Base-by-base conservation (phyloP, 306 rosid species). In the Lathyrus sativus region DNA sequence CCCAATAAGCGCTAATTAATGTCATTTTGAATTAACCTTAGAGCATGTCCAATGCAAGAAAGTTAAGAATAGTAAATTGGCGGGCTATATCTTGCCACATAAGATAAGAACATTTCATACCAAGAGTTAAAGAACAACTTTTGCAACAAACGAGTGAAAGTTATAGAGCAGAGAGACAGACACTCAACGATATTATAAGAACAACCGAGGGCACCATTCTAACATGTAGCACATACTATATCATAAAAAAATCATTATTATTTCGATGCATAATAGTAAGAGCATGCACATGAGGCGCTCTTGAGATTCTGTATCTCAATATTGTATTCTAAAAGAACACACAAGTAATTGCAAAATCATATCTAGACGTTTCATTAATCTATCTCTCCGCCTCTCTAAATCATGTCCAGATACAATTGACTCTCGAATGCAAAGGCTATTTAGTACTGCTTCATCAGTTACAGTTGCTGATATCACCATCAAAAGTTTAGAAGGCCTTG, bases 401-500 rank as follows among this genome's bases (percentile, higher is more conserved):
- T n/a, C 68, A 1, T 67, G 65, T 24, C 62, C 79, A 93, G 99
- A 81, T 80, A 78, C 87, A 53, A 84, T 93, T 70, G 87, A 79
- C 70, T 70, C 39, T 53, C 83, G 77, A 67, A 39, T 93, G 85
- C 91, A 85, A 73, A 82, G 81, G 67, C 73, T 93, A 78, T 82
- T 90, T 41, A 63, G 76, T 18, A 73, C 59, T 37, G 87, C 85
- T 68, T 90, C 96, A 14, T 84, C 97, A 37, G 79, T 85, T 51
- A 54, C 82, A 78, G 85, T 81, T 70, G 81, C 92, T 78, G 60
- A 93, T 65, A 76, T 93, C 78, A 67, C 76, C 7, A 28, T 90
- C 68, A 81, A 86, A 38, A 24, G 82, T 65, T 72, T 88, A 56
- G 92, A 85, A 73, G 76, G 77, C 84, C 90, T 93, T 48, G 89